Evolutionary conservation across 179 eudicot genomes (phyloP).

Genomic region (Silene vulgaris): DNA sequence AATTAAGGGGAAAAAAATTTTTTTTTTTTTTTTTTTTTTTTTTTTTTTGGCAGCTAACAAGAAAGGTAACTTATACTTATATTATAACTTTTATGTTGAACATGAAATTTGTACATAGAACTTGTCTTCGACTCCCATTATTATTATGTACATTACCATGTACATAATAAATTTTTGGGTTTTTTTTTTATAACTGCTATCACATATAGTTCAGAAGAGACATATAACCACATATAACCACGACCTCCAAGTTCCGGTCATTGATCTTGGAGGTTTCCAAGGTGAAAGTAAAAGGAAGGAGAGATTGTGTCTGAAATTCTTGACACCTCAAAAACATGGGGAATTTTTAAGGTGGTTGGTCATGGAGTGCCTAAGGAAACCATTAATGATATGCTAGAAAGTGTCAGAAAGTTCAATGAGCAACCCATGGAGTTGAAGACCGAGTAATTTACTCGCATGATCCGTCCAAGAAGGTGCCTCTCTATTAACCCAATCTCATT

Average conservation of each 20-base stretch:
- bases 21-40: too few relatives aligned
- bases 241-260: conserved; percentile 10
- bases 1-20: too few relatives aligned
- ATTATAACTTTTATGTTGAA: too few relatives aligned
- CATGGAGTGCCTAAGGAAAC: conserved; percentile 14
- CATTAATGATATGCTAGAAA: background rate
- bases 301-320: conserved; percentile 1
- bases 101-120: too few relatives aligned
- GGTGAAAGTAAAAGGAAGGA: background rate
- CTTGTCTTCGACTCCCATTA: too few relatives aligned
- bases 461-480: conserved; percentile 8
- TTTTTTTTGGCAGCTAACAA: too few relatives aligned
- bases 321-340: background rate
- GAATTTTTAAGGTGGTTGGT: background rate
- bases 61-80: too few relatives aligned
- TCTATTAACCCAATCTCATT: conserved; percentile 1
- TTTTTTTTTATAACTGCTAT: too few relatives aligned
- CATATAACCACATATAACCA: background rate
- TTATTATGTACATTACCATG: too few relatives aligned
- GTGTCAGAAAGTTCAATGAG: conserved; percentile 10
- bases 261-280: background rate
- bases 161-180: too few relatives aligned
- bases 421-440: conserved; percentile 16
- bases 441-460: conserved; percentile 14
- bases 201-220: too few relatives aligned